Conservation (phyloP, 306 rosid genomes). For the Dryas drummondii region DNA sequence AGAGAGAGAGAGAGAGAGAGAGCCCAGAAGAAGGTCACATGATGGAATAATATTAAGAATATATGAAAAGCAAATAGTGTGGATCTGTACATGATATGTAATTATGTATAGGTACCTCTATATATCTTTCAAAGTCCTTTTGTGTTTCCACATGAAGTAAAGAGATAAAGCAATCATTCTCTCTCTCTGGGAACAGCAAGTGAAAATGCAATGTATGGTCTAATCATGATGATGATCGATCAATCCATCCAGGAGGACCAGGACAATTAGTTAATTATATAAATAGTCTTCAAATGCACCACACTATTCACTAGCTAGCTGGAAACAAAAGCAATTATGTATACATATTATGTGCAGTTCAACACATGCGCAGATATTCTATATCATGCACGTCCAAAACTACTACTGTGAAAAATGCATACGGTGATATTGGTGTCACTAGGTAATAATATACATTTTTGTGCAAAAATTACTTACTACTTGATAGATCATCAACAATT, state of each 20-base stretch:
- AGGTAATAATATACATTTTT: no score
- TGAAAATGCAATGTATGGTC: neutral
- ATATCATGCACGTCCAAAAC: no score
- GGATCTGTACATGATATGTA: no score
- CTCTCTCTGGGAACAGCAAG: neutral
- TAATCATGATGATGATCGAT: conserved; percentile 7
- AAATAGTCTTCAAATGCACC: neutral
- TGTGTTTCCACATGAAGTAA: conserved; percentile 36
- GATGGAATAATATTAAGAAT: conserved; percentile 9
- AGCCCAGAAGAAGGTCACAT: conserved; percentile 48
- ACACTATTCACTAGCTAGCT: neutral
- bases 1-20: neutral
- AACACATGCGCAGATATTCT: no score
- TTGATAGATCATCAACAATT: no score
- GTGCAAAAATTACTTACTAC: no score
- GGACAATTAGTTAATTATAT: neutral
- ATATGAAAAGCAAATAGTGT: conserved; percentile 25
- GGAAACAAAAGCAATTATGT: neutral
- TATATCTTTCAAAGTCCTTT: conserved; percentile 10
- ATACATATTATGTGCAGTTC: no score
- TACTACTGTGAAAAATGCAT: no score
- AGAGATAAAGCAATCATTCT: conserved; percentile 32
- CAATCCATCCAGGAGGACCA: neutral
- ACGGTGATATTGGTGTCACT: no score
- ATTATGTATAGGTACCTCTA: neutral